Conservation (phyloP, 164 flowering plant species). For the Vitis amurensis region DNA sequence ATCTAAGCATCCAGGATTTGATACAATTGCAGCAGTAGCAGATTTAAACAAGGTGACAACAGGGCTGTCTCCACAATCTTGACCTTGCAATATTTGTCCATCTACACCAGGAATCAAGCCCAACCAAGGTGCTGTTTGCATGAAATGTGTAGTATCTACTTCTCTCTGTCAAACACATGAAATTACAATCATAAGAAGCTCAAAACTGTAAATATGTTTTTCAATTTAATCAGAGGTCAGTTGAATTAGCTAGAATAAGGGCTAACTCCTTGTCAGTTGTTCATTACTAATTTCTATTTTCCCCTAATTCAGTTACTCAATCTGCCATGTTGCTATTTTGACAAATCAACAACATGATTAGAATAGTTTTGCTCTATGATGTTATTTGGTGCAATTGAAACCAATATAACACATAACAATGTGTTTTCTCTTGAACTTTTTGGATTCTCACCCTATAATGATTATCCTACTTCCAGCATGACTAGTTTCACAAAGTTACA, state of each 20-base stretch:
- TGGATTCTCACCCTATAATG: too few relatives aligned
- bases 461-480: too few relatives aligned
- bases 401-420: too few relatives aligned
- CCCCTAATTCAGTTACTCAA: too few relatives aligned
- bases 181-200: constrained; percentile 15
- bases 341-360: too few relatives aligned
- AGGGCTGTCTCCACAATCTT: constrained; percentile 81
- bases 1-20: constrained; percentile 54
- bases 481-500: too few relatives aligned
- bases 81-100: constrained; percentile 68
- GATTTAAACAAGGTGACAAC: constrained; percentile 81
- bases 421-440: too few relatives aligned
- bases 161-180: constrained; percentile 62
- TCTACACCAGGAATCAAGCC: constrained; percentile 87
- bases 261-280: too few relatives aligned
- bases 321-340: too few relatives aligned
- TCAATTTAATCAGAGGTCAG: neutral
- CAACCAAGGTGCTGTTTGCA: constrained; percentile 98
- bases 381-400: too few relatives aligned
- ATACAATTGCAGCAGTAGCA: constrained; percentile 59
- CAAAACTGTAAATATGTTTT: constrained; percentile 1
- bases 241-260: neutral
- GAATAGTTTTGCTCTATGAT: too few relatives aligned
- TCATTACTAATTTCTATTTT: too few relatives aligned
- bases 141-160: constrained; percentile 74